phyloP scores from a whole-genome alignment of 495 filamentous ascomycete genomes.

The Penicillium riverlandense region DNA sequence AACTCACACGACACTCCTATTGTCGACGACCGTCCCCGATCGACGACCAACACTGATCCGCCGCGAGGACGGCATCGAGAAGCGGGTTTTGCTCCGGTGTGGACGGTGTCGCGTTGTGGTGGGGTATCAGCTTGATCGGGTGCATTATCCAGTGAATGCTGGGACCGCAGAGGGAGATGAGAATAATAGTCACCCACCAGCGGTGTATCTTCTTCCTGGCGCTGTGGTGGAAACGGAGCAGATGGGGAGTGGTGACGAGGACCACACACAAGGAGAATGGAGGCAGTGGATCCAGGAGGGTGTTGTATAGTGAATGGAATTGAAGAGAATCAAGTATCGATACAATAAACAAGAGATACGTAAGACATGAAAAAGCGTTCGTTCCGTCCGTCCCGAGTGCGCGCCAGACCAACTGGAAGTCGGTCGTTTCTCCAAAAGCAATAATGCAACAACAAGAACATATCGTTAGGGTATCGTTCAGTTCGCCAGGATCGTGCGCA shows the following conservation, averaged over 20 bases:
- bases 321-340: background rate
- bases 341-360: too few species aligned
- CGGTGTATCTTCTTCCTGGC: slow-evolving; percentile 55
- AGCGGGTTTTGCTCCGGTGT: slow-evolving; percentile 53
- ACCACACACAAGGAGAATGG: slow-evolving; percentile 26
- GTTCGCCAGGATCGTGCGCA: slow-evolving; percentile 91
- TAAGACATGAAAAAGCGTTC: too few species aligned
- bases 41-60: slow-evolving; percentile 47
- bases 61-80: slow-evolving; percentile 67
- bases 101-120: slow-evolving; percentile 56
- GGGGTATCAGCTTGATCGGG: slow-evolving; percentile 48
- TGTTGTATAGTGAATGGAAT: background rate
- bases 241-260: slow-evolving; percentile 20
- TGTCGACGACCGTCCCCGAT: slow-evolving; percentile 41
- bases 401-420: background rate
- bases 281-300: slow-evolving; percentile 4
- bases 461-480: slow-evolving; percentile 38
- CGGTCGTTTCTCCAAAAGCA: slow-evolving; percentile 1
- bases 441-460: slow-evolving; percentile 8
- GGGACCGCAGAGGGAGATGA: slow-evolving; percentile 14
- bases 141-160: slow-evolving; percentile 20
- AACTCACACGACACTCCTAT: slow-evolving; percentile 39
- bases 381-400: too few species aligned
- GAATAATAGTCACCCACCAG: slow-evolving; percentile 21
- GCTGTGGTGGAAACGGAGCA: slow-evolving; percentile 45